Evolutionary conservation across 2,329 filamentous ascomycete species (phyloP).

Genomic region (Ophiostoma sp.): DNA sequence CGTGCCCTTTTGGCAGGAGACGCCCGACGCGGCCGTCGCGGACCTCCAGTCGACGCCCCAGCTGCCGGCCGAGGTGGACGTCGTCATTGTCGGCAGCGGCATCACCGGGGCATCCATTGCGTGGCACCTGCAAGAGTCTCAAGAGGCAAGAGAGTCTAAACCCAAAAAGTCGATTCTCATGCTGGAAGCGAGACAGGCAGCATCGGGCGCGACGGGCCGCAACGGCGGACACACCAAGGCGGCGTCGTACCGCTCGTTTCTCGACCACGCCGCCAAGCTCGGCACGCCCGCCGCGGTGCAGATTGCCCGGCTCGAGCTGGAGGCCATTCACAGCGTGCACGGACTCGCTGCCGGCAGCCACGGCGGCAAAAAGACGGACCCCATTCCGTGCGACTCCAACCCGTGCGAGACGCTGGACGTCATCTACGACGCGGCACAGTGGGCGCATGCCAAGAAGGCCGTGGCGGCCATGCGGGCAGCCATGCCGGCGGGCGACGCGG

Average conservation of each 20-base stretch:
- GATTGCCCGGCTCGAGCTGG: conserved; percentile 48
- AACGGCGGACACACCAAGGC: conserved; percentile 46
- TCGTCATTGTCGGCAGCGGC: conserved; percentile 60
- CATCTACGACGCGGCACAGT: conserved; percentile 47
- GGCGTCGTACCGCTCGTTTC: conserved; percentile 46
- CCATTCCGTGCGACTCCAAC: conserved; percentile 46
- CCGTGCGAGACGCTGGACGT: conserved; percentile 53
- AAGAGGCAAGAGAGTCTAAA: too few species aligned
- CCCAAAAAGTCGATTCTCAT: conserved; percentile 45
- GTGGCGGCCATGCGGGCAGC: conserved; percentile 43
- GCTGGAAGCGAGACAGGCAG: conserved; percentile 60
- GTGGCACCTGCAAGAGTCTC: conserved; percentile 42
- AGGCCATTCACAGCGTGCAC: conserved; percentile 52
- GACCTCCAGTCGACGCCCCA: conserved; percentile 46
- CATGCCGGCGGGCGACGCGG: conserved; percentile 39
- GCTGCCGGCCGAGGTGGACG: conserved; percentile 50
- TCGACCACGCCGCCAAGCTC: conserved; percentile 41
- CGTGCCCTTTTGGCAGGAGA: conserved; percentile 57
- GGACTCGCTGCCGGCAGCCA: conserved; percentile 41
- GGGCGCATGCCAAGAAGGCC: conserved; percentile 36
- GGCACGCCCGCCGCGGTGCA: conserved; percentile 46
- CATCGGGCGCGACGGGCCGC: conserved; percentile 61
- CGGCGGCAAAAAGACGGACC: conserved; percentile 19
- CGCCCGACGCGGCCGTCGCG: conserved; percentile 45
- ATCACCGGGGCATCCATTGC: conserved; percentile 59